Evolutionary conservation across 495 filamentous ascomycete species (phyloP).

Genomic region (Pyronema omphalodes): DNA sequence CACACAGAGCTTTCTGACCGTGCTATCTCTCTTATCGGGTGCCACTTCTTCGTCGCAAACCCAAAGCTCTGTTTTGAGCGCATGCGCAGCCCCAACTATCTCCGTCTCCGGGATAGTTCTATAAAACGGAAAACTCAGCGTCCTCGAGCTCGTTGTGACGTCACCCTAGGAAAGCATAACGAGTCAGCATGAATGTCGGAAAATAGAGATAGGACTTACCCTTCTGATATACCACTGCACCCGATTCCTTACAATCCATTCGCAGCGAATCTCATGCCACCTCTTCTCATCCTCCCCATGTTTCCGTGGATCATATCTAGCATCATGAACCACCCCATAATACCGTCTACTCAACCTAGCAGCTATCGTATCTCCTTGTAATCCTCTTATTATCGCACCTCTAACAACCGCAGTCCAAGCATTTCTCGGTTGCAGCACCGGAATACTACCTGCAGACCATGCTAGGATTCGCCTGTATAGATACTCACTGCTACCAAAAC

Average conservation of each 20-base stretch:
- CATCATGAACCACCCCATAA: constrained; percentile 28
- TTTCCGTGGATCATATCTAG: constrained; percentile 16
- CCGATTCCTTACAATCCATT: constrained; percentile 21
- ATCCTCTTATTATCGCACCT: constrained; percentile 15
- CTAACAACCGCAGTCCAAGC: constrained; percentile 28
- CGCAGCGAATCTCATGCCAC: constrained; percentile 21
- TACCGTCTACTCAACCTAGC: constrained; percentile 25
- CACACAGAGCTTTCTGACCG: constrained; percentile 21
- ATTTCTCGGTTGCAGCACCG: constrained; percentile 28
- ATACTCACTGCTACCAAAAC: constrained; percentile 29
- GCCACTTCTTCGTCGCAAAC: constrained; percentile 21
- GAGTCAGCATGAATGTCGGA: too few relatives aligned
- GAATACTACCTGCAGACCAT: constrained; percentile 20
- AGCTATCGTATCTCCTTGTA: constrained; percentile 24
- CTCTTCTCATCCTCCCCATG: constrained; percentile 15
- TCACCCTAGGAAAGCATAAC: constrained; percentile 18
- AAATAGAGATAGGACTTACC: constrained; percentile 1
- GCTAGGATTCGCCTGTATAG: constrained; percentile 24
- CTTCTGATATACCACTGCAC: constrained; percentile 30
- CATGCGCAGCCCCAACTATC: constrained; percentile 17
- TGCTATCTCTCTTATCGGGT: constrained; percentile 16
- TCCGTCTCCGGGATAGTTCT: constrained; percentile 20
- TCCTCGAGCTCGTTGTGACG: constrained; percentile 25
- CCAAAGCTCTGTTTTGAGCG: constrained; percentile 23
- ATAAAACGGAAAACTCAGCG: constrained; percentile 27